phyloP scores from a whole-genome alignment of 768 basidiomycete species.

The Scleroderma citrinum region DNA sequence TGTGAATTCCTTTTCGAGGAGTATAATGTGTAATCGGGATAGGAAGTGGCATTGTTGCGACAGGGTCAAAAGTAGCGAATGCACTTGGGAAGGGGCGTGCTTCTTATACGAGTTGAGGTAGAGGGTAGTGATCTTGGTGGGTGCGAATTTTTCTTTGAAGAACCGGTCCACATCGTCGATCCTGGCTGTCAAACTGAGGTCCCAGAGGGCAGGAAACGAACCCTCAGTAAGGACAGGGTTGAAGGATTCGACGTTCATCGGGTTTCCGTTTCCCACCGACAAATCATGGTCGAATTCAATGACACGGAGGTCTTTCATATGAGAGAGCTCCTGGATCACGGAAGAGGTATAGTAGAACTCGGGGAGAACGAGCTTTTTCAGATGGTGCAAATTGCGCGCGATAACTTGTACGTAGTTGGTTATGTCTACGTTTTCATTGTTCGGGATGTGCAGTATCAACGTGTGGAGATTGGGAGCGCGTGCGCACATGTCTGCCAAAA shows the following conservation, averaged over 20 bases:
- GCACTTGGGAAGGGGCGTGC: slow-evolving; percentile 39
- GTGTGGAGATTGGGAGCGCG: slow-evolving; percentile 47
- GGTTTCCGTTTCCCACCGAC: slow-evolving; percentile 43
- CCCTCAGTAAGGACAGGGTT: slow-evolving; percentile 39
- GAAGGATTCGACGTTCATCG: slow-evolving; percentile 40
- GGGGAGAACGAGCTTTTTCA: slow-evolving; percentile 46
- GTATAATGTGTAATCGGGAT: slow-evolving; percentile 35
- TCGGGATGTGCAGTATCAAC: slow-evolving; percentile 40
- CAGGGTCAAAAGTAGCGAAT: slow-evolving; percentile 38
- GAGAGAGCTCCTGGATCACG: slow-evolving; percentile 43
- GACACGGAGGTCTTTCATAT: slow-evolving; percentile 34
- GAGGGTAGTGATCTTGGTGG: slow-evolving; percentile 43
- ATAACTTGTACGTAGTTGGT: slow-evolving; percentile 37
- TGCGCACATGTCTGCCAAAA: slow-evolving; percentile 36
- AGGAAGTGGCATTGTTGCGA: slow-evolving; percentile 45
- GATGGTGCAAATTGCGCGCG: slow-evolving; percentile 34
- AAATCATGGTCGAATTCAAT: slow-evolving; percentile 51
- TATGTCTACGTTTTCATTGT: slow-evolving; percentile 35
- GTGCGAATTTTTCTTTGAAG: slow-evolving; percentile 39
- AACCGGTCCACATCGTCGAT: slow-evolving; percentile 42
- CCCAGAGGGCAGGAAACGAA: slow-evolving; percentile 48
- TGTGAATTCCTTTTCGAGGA: slow-evolving; percentile 19
- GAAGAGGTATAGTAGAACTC: slow-evolving; percentile 44
- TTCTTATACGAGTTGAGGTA: slow-evolving; percentile 44
- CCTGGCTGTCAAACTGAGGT: slow-evolving; percentile 43